Conservation (phyloP, 2,329 filamentous ascomycete species). For the Hortaea sp. region DNA sequence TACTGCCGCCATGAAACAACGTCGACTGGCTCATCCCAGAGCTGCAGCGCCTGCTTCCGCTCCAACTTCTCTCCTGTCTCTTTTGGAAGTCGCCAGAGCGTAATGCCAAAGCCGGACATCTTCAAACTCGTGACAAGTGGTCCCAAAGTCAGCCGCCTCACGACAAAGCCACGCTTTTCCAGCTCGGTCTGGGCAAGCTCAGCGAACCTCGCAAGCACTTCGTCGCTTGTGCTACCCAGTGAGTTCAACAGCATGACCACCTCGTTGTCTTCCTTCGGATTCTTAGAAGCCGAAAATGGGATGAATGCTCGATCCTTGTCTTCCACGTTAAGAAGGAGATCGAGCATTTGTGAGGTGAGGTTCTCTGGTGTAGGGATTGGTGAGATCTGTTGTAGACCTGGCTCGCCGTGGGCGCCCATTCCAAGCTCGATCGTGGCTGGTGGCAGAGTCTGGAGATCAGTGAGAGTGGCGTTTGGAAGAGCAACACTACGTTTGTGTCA, state of each 20-base stretch:
- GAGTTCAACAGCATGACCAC: conserved; percentile 27
- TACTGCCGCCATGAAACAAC: conserved; percentile 28
- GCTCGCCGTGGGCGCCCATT: conserved; percentile 59
- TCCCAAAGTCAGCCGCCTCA: conserved; percentile 25
- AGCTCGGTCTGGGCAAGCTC: conserved; percentile 21
- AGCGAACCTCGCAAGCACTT: conserved; percentile 26
- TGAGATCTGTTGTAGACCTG: conserved; percentile 47
- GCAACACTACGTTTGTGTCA: conserved; percentile 17
- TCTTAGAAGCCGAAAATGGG: conserved; percentile 23
- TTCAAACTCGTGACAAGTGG: conserved; percentile 28
- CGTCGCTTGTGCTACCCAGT: conserved; percentile 27
- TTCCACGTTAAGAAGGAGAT: conserved; percentile 24
- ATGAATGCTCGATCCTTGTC: conserved; percentile 27
- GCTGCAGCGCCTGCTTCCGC: conserved; percentile 19
- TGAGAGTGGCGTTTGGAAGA: conserved; percentile 42
- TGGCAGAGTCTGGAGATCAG: conserved; percentile 48
- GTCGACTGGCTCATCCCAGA: conserved; percentile 27
- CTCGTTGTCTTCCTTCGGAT: conserved; percentile 21
- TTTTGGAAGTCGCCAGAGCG: conserved; percentile 26
- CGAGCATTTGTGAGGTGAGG: conserved; percentile 26
- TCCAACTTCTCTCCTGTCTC: conserved; percentile 19
- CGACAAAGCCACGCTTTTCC: conserved; percentile 31
- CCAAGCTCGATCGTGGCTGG: conserved; percentile 51
- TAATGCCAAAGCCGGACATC: conserved; percentile 30
- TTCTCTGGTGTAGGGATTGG: conserved; percentile 28